Conservation (phyloP, 1,139 yeast genomes). For the Suhomyces anneliseae region DNA sequence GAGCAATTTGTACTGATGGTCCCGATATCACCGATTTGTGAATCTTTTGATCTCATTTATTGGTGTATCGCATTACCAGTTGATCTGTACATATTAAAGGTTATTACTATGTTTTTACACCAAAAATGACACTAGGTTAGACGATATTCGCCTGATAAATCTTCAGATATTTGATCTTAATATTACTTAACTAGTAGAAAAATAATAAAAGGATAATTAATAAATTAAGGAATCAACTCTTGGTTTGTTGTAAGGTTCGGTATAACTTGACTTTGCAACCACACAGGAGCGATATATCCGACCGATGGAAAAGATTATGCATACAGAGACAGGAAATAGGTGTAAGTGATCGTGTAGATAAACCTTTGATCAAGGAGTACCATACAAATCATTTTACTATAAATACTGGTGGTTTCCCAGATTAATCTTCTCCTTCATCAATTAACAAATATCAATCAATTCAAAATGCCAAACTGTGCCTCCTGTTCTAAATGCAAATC, state of each 20-base stretch:
- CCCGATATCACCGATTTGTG: too few species aligned
- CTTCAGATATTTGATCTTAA: too few species aligned
- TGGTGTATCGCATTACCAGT: too few species aligned
- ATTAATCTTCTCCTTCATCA: background rate
- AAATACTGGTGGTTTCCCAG: constrained; percentile 1
- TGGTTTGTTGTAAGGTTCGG: background rate
- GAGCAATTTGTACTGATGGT: too few species aligned
- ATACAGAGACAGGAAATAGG: background rate
- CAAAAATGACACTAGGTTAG: too few species aligned
- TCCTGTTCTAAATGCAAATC: constrained; percentile 11
- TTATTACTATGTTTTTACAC: too few species aligned
- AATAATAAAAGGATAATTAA: background rate
- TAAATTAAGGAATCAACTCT: background rate
- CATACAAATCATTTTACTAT: background rate
- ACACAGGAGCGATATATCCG: background rate
- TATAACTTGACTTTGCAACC: background rate
- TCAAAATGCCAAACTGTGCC: constrained; percentile 15
- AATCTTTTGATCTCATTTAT: too few species aligned
- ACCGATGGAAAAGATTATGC: background rate
- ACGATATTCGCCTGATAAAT: too few species aligned
- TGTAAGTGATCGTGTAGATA: background rate
- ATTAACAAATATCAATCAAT: constrained; percentile 1
- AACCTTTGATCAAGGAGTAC: background rate
- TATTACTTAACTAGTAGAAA: too few species aligned
- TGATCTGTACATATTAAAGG: too few species aligned